phyloP scores from a whole-genome alignment of 345 rosid species.

The Diplotaxis tenuifolia region DNA sequence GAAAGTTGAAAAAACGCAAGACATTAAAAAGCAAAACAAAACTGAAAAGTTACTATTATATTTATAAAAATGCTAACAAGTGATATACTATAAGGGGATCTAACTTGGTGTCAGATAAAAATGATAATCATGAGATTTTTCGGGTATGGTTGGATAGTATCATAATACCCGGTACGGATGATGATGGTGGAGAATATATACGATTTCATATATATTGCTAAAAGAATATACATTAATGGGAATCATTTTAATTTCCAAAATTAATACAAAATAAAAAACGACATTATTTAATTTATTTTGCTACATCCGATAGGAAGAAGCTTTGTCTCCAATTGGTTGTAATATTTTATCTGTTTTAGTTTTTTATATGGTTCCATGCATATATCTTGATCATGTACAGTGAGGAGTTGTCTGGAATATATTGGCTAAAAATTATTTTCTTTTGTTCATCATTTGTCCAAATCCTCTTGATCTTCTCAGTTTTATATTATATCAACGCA shows the following conservation, averaged over 20 bases:
- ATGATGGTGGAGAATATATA: slow-evolving; percentile 6
- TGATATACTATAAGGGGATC: slow-evolving; percentile 24
- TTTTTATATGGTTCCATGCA: slow-evolving; percentile 26
- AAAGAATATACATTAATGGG: not conserved
- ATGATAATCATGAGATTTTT: slow-evolving; percentile 16
- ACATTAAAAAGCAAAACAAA: not conserved
- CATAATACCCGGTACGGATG: not conserved
- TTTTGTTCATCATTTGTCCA: slow-evolving; percentile 28
- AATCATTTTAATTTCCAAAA: slow-evolving; percentile 25
- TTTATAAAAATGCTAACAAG: not conserved
- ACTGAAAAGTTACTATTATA: not conserved
- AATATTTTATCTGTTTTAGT: not conserved
- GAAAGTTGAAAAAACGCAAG: not conserved
- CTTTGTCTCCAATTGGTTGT: slow-evolving; percentile 32
- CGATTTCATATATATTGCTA: slow-evolving; percentile 3
- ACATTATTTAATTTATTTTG: slow-evolving; percentile 12
- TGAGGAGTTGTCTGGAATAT: slow-evolving; percentile 38
- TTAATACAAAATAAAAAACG: slow-evolving; percentile 14
- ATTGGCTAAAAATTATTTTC: slow-evolving; percentile 14
- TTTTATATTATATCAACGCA: slow-evolving; percentile 19
- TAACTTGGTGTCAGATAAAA: slow-evolving; percentile 37
- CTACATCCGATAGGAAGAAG: slow-evolving; percentile 10
- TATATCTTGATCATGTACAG: slow-evolving; percentile 39
- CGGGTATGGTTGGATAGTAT: slow-evolving; percentile 6
- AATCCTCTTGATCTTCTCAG: slow-evolving; percentile 31